A percentile compares a stretch with the other conserved stretches of the same genome.
Conservation (phyloP, 2,329 filamentous ascomycete species). For the Malbranchea zuffiana region DNA sequence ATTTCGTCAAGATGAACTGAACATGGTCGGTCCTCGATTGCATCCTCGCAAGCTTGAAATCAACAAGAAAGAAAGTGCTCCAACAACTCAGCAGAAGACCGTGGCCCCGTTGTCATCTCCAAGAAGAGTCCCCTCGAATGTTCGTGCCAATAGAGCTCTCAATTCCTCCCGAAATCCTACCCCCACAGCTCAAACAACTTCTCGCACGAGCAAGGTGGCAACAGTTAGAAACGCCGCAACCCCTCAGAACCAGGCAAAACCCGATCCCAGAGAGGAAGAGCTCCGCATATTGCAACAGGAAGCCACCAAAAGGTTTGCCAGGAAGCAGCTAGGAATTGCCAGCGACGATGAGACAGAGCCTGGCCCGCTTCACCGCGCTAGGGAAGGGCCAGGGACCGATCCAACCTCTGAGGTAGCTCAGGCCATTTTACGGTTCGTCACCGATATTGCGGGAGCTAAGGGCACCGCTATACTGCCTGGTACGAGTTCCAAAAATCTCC, state of each 20-base stretch:
- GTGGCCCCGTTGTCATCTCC: too few relatives aligned
- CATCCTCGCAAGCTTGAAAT: constrained; percentile 6
- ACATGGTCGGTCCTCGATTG: constrained; percentile 9
- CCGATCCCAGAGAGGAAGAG: constrained; percentile 16
- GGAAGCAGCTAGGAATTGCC: constrained; percentile 3
- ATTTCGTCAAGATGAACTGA: constrained; percentile 12
- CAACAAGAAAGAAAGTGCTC: not conserved
- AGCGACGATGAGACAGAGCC: constrained; percentile 1
- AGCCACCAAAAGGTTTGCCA: constrained; percentile 4
- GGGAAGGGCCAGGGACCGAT: constrained; percentile 22
- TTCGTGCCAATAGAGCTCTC: too few relatives aligned
- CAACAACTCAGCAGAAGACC: not conserved
- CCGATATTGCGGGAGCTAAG: not conserved
- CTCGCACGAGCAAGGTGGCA: too few relatives aligned
- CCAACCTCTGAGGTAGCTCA: constrained; percentile 16
- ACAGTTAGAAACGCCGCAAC: not conserved
- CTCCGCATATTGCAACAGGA: constrained; percentile 16
- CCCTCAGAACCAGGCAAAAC: not conserved
- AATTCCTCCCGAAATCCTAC: too few relatives aligned
- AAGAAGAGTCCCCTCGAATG: too few relatives aligned
- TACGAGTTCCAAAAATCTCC: not conserved
- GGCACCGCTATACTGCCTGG: not conserved
- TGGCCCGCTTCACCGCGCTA: constrained; percentile 8
- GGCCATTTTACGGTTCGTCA: constrained; percentile 10
- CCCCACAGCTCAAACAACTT: too few relatives aligned